Evolutionary conservation across 1,284 basidiomycete genomes (phyloP).

Genomic region (Fereydounia khargensis): DNA sequence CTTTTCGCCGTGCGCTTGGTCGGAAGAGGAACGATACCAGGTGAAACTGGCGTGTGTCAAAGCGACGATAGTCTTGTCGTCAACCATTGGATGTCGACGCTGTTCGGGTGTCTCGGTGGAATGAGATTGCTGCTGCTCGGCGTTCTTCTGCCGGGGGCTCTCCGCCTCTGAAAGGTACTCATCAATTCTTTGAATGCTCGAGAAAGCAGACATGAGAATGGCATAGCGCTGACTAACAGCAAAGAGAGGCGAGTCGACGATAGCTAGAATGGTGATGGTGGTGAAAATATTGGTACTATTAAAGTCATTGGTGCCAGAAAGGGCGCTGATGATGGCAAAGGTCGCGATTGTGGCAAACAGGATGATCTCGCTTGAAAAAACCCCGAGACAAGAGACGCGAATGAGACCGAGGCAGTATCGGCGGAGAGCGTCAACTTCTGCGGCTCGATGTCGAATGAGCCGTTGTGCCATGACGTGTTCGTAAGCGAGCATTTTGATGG

Average conservation of each 20-base stretch:
- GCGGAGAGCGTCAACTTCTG: constrained; percentile 7
- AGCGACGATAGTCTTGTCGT: too few relatives aligned
- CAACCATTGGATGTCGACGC: too few relatives aligned
- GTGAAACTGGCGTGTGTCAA: constrained; percentile 1
- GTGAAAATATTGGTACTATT: constrained; percentile 32
- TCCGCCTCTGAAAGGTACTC: constrained; percentile 17
- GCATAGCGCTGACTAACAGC: constrained; percentile 28
- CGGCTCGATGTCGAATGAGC: constrained; percentile 9
- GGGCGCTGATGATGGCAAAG: constrained; percentile 8
- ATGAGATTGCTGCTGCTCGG: too few relatives aligned
- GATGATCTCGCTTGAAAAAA: constrained; percentile 10
- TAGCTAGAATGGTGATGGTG: constrained; percentile 22
- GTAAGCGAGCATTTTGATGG: constrained; percentile 36
- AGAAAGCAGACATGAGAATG: constrained; percentile 20
- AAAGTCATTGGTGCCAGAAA: constrained; percentile 9
- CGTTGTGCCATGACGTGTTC: constrained; percentile 21
- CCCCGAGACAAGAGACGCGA: constrained; percentile 2
- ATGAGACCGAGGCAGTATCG: constrained; percentile 2
- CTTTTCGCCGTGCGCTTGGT: neutral
- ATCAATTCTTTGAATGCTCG: constrained; percentile 28
- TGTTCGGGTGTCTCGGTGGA: too few relatives aligned
- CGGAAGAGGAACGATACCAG: constrained; percentile 3
- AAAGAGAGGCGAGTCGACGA: constrained; percentile 31
- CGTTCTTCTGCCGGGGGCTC: too few relatives aligned
- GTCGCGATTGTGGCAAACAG: constrained; percentile 14